These are phyloP conservation scores for Claviceps monticola DNA, from an alignment of 2,329 filamentous ascomycete genomes.

Conservation along the genomic window DNA sequence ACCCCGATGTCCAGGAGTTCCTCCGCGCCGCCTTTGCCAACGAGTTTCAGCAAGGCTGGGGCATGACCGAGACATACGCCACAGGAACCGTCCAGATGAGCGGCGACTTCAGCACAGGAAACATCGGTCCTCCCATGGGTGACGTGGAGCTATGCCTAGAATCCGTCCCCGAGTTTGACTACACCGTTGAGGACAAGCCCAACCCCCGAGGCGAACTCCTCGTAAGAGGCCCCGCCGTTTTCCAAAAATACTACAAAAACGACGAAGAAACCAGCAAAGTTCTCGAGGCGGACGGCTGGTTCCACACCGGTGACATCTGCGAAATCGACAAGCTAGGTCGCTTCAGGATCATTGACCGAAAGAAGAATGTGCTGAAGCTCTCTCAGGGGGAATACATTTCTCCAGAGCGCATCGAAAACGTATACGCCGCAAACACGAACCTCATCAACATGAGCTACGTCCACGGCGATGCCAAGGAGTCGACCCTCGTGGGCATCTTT, in stretches of 20 bases:
- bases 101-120: conserved; percentile 62
- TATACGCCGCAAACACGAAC: conserved; percentile 69
- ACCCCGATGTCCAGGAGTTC: conserved; percentile 79
- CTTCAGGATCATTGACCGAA: conserved; percentile 86
- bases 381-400: conserved; percentile 97
- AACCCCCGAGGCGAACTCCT: conserved; percentile 82
- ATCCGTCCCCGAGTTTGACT: conserved; percentile 90
- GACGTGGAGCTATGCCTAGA: conserved; percentile 63
- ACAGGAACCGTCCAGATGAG: conserved; percentile 54
- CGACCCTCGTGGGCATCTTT: conserved; percentile 72
- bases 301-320: conserved; percentile 88
- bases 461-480: conserved; percentile 77
- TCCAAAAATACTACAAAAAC: conserved; percentile 83
- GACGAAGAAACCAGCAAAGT: conserved; percentile 72
- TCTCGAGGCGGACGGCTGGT: conserved; percentile 84
- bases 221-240: conserved; percentile 65
- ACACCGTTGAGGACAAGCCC: conserved; percentile 75
- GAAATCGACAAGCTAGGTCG: conserved; percentile 74
- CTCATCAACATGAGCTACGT: conserved; percentile 74
- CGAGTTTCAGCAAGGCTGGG: conserved; percentile 76
- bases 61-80: conserved; percentile 87
- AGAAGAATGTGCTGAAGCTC: conserved; percentile 98
- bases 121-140: conserved; percentile 61
- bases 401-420: conserved; percentile 91
- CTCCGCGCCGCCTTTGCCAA: conserved; percentile 71